Evolutionary conservation across 1,139 yeast species (phyloP), one percentile per base, ranked within the genome.

Genomic region (Geotrichum siamense): DNA sequence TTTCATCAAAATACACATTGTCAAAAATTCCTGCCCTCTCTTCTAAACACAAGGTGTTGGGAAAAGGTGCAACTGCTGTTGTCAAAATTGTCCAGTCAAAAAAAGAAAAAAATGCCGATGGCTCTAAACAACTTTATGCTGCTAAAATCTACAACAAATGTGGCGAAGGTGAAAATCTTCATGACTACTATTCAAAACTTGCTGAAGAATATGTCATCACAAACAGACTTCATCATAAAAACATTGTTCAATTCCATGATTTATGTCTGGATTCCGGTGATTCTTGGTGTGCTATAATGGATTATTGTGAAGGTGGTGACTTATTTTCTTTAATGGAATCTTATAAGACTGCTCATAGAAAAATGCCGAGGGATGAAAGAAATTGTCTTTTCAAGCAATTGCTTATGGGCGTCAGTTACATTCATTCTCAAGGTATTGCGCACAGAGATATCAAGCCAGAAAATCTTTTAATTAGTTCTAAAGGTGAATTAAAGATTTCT

Each of bases 181-280:
- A 72, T 32, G 79, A 75, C 54, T 83, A 81, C 57, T 72, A 80
- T 47, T 78, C 79, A 29, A 67, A 89, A 46, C 75, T 83, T 25
- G 76, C 91, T 0, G 78, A 85, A 3, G 95, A 85, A 59, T 85
- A 82, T 60, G 76, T 82, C 53, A 78, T 85, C 36, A 79, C 89
- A 2, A 78, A 82, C 37, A 74, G 83, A 0, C 62, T 85, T 50
- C 74, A 79, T 48, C 82, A 79, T 57, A 77, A 81, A 47, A 82
- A 86, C 52, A 75, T 85, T 23, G 76, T 81, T 28, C 73, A 74
- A 50, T 77, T 86, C 2, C 69, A 79, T 28, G 94, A 84, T 59
- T 65, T 85, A 44, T 54, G 62, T 39, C 42, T 55, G 23, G 57
- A 54, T 31, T 49, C 52, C 16, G 45, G 47, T 19, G 57, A 55